Conservation (phyloP, 75 land plant genomes). For the Ceratopteris richardii region DNA sequence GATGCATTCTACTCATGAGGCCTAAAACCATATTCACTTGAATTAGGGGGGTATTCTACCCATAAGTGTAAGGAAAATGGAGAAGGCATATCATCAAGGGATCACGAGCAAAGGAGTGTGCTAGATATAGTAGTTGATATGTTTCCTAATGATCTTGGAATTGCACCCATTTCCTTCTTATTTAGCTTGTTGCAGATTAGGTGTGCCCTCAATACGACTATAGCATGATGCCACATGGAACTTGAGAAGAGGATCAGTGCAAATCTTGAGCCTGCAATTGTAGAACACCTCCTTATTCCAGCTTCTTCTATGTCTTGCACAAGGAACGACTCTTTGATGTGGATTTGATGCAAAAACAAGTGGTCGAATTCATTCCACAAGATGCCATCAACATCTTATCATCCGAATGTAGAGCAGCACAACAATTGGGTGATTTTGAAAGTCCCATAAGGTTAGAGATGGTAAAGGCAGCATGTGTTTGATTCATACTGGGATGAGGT, state of each 20-base stretch:
- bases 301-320: background rate
- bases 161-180: background rate
- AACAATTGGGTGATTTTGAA: background rate
- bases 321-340: slow-evolving; percentile 9
- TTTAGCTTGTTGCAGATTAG: slow-evolving; percentile 7
- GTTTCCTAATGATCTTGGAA: slow-evolving; percentile 7
- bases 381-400: background rate
- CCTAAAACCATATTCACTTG: slow-evolving; percentile 39
- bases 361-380: background rate
- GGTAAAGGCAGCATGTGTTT: slow-evolving; percentile 47
- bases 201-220: background rate
- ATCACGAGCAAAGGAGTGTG: background rate
- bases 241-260: slow-evolving; percentile 9
- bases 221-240: slow-evolving; percentile 2
- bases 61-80: too few relatives aligned
- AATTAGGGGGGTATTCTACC: slow-evolving; percentile 13
- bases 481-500: slow-evolving; percentile 68
- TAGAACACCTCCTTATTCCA: slow-evolving; percentile 7
- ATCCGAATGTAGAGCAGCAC: too few relatives aligned
- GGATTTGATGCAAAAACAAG: slow-evolving; percentile 10
- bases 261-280: slow-evolving; percentile 4
- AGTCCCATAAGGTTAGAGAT: slow-evolving; percentile 16
- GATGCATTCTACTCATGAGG: slow-evolving; percentile 27
- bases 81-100: too few relatives aligned
- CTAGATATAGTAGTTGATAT: slow-evolving; percentile 1